These are phyloP conservation scores for Sarocladium kiliense DNA, from an alignment of 2,329 filamentous ascomycete species.

Conservation along the genomic window DNA sequence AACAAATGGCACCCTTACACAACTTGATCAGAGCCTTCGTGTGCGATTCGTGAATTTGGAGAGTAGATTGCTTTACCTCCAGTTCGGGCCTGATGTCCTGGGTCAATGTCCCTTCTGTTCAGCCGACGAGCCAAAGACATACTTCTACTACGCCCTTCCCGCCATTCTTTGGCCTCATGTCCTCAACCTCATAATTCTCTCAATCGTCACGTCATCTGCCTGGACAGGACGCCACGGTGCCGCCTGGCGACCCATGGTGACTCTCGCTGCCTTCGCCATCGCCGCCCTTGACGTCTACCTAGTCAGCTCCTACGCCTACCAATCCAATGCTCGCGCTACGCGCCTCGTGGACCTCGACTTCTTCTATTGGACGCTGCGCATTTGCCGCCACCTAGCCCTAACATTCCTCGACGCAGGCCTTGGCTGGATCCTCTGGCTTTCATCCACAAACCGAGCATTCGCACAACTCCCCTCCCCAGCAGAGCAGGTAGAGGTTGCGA, in stretches of 20 bases:
- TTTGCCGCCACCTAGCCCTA: constrained; percentile 59
- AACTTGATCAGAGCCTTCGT: constrained; percentile 59
- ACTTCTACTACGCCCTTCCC: constrained; percentile 77
- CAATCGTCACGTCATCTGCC: constrained; percentile 64
- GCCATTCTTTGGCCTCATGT: constrained; percentile 73
- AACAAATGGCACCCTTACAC: constrained; percentile 40
- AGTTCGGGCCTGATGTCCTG: constrained; percentile 72
- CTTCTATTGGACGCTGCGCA: constrained; percentile 65
- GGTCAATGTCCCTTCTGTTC: constrained; percentile 78
- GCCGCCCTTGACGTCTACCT: constrained; percentile 62
- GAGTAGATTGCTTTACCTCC: constrained; percentile 74
- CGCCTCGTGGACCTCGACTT: constrained; percentile 60
- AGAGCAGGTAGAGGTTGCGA: constrained; percentile 59
- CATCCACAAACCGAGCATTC: constrained; percentile 75
- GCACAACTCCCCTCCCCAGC: constrained; percentile 54
- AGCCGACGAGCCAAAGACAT: constrained; percentile 62
- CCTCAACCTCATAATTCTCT: constrained; percentile 66
- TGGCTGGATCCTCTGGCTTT: constrained; percentile 65
- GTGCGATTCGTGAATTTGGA: constrained; percentile 65
- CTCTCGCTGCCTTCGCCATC: constrained; percentile 54
- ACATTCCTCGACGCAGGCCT: constrained; percentile 59
- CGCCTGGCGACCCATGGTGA: constrained; percentile 67
- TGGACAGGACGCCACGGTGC: constrained; percentile 59
- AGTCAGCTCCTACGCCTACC: constrained; percentile 60
- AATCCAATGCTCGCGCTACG: constrained; percentile 56